Conservation (phyloP, 2,329 filamentous ascomycete species). For the Thielaviopsis cerberus region DNA sequence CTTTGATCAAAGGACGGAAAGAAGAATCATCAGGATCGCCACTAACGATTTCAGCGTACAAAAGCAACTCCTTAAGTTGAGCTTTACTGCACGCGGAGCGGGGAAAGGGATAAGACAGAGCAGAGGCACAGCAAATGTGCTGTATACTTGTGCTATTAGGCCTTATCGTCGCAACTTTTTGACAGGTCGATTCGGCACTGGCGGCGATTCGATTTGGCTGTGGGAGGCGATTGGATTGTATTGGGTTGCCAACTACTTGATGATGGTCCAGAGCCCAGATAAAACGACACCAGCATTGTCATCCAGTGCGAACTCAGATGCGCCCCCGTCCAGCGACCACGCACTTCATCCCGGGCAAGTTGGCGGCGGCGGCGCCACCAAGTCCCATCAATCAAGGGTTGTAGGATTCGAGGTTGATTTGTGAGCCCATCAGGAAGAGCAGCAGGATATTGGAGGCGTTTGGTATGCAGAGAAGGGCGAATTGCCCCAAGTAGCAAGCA, state of each 20-base stretch:
- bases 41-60: constrained; percentile 3
- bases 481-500: not conserved
- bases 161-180: not conserved
- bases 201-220: not conserved
- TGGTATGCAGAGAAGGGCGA: not conserved
- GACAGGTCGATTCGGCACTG: not conserved
- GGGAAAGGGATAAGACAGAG: not conserved
- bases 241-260: too few relatives aligned
- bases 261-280: too few relatives aligned
- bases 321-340: too few relatives aligned
- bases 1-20: not conserved
- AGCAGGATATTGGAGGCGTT: not conserved
- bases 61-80: not conserved
- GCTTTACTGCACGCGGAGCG: not conserved
- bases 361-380: not conserved
- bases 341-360: not conserved
- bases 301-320: too few relatives aligned
- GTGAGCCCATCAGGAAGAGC: not conserved
- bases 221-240: too few relatives aligned
- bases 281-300: too few relatives aligned
- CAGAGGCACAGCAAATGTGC: too few relatives aligned
- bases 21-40: constrained; percentile 1
- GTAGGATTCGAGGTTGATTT: not conserved
- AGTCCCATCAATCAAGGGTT: not conserved
- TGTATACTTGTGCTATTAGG: not conserved